Percentiles rank a stretch among this genome's conserved stretches.
phyloP scores from a whole-genome alignment of 2,329 filamentous ascomycete species.

The Fusarium siculi region DNA sequence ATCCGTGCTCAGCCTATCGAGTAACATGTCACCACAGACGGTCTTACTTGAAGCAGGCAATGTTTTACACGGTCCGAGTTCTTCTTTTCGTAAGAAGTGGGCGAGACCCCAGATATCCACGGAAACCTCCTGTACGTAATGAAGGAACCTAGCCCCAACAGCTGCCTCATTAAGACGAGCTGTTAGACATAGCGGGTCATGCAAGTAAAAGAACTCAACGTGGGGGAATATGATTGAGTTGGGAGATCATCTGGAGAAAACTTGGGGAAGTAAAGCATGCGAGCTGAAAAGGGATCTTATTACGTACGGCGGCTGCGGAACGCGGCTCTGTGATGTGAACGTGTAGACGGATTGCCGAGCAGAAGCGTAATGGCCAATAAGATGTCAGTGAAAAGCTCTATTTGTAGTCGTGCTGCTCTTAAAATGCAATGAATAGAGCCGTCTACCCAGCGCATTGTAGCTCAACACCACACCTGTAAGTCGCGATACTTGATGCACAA shows the following conservation, averaged over 20 bases:
- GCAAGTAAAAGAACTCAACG: not conserved
- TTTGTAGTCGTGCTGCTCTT: not conserved
- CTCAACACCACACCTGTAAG: not conserved
- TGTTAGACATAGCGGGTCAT: not conserved
- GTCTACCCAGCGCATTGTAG: not conserved
- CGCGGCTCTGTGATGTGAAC: not conserved
- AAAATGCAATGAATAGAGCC: not conserved
- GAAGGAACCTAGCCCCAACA: not conserved
- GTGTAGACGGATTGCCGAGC: constrained; percentile 4
- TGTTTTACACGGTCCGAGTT: not conserved
- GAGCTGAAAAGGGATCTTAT: not conserved
- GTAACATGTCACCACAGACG: not conserved
- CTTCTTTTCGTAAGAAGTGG: not conserved
- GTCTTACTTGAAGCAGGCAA: not conserved
- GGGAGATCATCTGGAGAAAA: constrained; percentile 25
- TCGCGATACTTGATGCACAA: not conserved
- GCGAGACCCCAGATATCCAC: not conserved
- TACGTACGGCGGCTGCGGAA: not conserved
- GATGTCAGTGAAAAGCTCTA: not conserved
- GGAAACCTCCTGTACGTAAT: not conserved
- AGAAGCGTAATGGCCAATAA: not conserved
- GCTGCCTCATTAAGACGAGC: not conserved
- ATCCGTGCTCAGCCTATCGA: rapidly evolving
- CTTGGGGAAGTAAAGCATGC: constrained; percentile 16
- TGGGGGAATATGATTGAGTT: constrained; percentile 7